A percentile compares a stretch with the other conserved stretches of the same genome.
Evolutionary conservation across 179 eudicot genomes (phyloP).

Genomic region (Gypsophila paniculata): DNA sequence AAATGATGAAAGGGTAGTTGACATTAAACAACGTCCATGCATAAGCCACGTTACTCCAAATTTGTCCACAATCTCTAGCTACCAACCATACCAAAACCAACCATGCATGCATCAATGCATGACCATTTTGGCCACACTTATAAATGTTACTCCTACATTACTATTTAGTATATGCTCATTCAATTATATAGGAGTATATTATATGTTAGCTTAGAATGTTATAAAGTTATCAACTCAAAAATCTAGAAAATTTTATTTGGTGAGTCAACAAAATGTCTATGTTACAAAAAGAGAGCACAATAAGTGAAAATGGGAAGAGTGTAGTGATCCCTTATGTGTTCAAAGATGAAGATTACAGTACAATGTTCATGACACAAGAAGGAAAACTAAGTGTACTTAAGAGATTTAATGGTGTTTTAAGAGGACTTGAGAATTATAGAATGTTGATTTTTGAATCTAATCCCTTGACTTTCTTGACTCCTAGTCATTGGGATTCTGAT

Average conservation of each 20-base stretch:
- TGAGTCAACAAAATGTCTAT: no score
- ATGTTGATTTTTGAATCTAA: constrained; percentile 10
- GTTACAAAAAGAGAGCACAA: neutral
- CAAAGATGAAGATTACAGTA: constrained; percentile 13
- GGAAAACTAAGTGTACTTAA: constrained; percentile 4
- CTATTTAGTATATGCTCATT: no score
- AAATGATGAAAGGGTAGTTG: neutral
- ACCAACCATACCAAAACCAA: no score
- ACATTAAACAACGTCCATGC: neutral
- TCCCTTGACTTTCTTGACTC: constrained; percentile 3
- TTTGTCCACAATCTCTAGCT: no score
- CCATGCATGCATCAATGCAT: no score
- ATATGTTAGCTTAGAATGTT: no score
- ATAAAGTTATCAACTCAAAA: no score
- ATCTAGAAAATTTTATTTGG: no score
- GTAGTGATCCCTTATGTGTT: neutral
- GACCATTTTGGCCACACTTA: no score
- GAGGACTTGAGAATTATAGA: constrained; percentile 10
- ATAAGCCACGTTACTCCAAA: neutral
- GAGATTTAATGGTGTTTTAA: constrained; percentile 9
- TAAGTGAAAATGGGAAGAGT: neutral
- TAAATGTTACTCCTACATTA: no score
- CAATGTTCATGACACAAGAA: constrained; percentile 6
- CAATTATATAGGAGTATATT: no score
- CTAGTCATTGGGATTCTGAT: constrained; percentile 15